Conservation (phyloP, 305 asterid genomes). For the Salvia sclarea region DNA sequence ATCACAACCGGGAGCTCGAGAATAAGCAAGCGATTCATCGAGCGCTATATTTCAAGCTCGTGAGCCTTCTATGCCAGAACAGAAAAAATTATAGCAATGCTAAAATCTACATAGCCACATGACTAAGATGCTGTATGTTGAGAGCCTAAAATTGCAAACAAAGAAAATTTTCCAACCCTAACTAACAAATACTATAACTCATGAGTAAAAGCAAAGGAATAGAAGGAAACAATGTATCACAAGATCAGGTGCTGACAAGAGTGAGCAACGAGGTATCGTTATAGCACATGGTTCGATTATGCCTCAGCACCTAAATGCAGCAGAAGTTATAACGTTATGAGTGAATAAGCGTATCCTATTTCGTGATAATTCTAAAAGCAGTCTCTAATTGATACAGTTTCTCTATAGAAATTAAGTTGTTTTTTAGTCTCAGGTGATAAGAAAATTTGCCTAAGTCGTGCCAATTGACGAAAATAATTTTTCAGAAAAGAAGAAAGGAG, state of each 20-base stretch:
- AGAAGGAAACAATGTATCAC: background rate
- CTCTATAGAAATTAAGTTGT: background rate
- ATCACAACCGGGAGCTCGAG: background rate
- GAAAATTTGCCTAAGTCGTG: background rate
- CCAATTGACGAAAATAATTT: conserved; percentile 3
- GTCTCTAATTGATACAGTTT: background rate
- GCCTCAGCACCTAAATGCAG: background rate
- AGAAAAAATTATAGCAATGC: too few relatives aligned
- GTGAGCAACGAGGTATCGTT: background rate
- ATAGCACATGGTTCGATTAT: background rate
- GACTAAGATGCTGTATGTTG: background rate
- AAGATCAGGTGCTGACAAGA: background rate
- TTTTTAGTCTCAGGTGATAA: background rate
- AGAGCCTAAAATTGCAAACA: background rate
- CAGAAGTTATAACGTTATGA: background rate
- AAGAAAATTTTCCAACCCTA: background rate
- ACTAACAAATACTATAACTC: background rate
- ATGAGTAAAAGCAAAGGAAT: background rate
- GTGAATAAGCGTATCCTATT: background rate
- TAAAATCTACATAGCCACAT: background rate
- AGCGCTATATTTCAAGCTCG: background rate
- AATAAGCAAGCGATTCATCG: background rate
- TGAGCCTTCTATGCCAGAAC: background rate
- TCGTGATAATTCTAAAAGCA: background rate
- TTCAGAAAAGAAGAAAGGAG: background rate